Evolutionary conservation across 208 protist genomes (phyloP), one percentile per base, ranked within the genome.

Genomic region (Trypanosoma cruzi): DNA sequence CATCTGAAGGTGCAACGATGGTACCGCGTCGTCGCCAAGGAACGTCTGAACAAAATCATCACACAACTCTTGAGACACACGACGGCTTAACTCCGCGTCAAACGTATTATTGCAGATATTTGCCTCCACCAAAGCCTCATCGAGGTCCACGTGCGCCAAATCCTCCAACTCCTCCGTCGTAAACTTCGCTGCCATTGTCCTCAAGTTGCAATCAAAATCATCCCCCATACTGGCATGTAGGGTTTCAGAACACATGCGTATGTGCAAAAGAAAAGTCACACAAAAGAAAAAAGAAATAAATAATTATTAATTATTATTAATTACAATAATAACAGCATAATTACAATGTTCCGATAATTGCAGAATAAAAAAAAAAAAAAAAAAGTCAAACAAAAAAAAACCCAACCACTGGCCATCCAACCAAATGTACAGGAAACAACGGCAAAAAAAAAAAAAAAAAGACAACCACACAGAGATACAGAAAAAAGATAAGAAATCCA

Each of bases 1-100:
- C 29, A 93, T 68, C n/a, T 79, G 77, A 2, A 65, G 46, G 62
- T 92, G 81, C 62, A 96, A 69, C 13, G 77, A 75, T 4, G 77
- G 77, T n/a, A 96, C 76, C 31, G 59, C 76, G 26, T 90, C 84
- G n/a, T 91, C 75, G 0, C 74, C 58, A 14, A 94, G 67, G 60
- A 93, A 93, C 0, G 79, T 80, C 29, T 81, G 46, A 31, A 93
- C 90, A 79, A 93, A 93, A 11, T 74, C 58, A 32, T 88, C 81
- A 63, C 86, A 93, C 24, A 88, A 71, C 59, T 50, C 53, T 64
- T 86, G 82, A 53, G 90, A 57, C 16, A 75, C 73, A 10, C 52
- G 24, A 4, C 77, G 77, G 10, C 85, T 71, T 54, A 71, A 66
- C 58, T 77, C 63, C 28, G 72, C 80, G 59, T 85, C 76, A 42